A percentile compares a stretch with the other conserved stretches of the same genome.
Conservation (phyloP, 805 yeast genomes). For the Spathaspora sp. region DNA sequence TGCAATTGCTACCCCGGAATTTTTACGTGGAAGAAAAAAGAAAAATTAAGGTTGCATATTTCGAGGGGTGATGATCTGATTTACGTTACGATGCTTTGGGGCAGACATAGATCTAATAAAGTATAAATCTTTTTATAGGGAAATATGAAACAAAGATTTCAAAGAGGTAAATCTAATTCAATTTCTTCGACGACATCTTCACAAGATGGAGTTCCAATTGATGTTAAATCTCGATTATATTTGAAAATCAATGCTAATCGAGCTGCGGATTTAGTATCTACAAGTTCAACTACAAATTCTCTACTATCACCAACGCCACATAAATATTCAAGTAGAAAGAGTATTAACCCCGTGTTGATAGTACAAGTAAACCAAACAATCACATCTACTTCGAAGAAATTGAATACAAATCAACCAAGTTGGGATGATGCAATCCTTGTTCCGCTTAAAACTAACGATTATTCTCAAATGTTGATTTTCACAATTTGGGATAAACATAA, state of each 20-base stretch:
- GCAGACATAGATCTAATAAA: not conserved
- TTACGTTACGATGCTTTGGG: too few species aligned
- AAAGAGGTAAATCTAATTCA: not conserved
- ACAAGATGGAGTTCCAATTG: not conserved
- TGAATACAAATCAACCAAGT: conserved; percentile 33
- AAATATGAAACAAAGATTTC: not conserved
- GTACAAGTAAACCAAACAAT: conserved; percentile 28
- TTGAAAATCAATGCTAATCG: conserved; percentile 32
- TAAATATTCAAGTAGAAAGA: conserved; percentile 10
- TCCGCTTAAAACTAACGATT: conserved; percentile 28
- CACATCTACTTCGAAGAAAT: conserved; percentile 27
- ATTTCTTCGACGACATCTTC: not conserved
- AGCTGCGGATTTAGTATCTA: conserved; percentile 36
- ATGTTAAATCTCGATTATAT: conserved; percentile 11
- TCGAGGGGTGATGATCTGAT: too few species aligned
- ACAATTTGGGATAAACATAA: conserved; percentile 40
- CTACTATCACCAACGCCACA: not conserved
- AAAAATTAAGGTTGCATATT: too few species aligned
- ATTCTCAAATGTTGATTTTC: conserved; percentile 25
- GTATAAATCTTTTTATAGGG: too few species aligned
- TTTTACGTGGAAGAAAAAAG: too few species aligned
- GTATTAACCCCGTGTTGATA: conserved; percentile 34
- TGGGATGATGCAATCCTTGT: conserved; percentile 35
- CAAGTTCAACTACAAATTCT: conserved; percentile 5
- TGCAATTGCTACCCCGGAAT: too few species aligned